phyloP scores from a whole-genome alignment of 2,329 filamentous ascomycete species.

The Trichoderma koningiopsis region DNA sequence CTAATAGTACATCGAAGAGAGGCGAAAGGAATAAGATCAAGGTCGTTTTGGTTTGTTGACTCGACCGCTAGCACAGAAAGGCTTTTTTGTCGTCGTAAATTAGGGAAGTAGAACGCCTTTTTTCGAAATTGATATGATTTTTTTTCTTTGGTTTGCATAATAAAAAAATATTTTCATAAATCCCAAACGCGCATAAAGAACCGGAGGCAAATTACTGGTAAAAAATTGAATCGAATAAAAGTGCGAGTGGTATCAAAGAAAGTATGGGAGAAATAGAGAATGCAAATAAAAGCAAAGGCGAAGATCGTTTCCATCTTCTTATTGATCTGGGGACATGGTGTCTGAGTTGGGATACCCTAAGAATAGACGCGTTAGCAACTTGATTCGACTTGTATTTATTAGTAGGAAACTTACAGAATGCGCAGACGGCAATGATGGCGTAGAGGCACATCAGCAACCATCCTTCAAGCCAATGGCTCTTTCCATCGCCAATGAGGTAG shows the following conservation, averaged over 20 bases:
- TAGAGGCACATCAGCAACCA: slow-evolving; percentile 76
- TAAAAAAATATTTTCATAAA: neutral
- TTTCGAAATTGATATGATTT: neutral
- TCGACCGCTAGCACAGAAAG: neutral
- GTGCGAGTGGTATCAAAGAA: slow-evolving; percentile 21
- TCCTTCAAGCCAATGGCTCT: slow-evolving; percentile 82
- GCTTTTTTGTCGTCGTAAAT: neutral
- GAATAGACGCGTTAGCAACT: neutral
- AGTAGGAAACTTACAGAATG: slow-evolving; percentile 56
- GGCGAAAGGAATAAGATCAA: neutral
- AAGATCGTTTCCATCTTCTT: neutral
- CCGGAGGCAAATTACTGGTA: slow-evolving; percentile 5
- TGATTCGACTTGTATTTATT: neutral
- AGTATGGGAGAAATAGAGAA: neutral
- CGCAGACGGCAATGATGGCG: slow-evolving; percentile 72
- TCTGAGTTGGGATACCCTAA: slow-evolving; percentile 27
- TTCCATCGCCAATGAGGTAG: slow-evolving; percentile 80
- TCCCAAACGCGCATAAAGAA: slow-evolving; percentile 12
- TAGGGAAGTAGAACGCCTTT: neutral
- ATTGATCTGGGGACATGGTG: neutral
- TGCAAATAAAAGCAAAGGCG: neutral
- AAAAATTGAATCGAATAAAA: neutral
- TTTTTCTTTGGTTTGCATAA: neutral
- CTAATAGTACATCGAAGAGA: neutral
- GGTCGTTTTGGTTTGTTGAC: neutral